phyloP scores from a whole-genome alignment of 768 basidiomycete genomes.

The Botryobasidium botryosum region DNA sequence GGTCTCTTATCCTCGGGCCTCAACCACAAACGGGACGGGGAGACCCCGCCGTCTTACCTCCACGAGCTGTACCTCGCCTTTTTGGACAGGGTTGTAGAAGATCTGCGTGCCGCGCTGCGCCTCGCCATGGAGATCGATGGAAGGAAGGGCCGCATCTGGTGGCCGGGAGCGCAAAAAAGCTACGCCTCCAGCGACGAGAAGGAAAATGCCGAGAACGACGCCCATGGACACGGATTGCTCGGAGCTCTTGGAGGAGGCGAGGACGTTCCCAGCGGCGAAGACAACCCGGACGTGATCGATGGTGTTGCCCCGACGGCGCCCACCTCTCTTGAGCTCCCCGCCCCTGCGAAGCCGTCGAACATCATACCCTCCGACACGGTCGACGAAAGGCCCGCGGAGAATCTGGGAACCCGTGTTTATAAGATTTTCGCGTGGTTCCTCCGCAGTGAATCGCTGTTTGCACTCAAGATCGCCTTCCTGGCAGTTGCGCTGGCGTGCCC shows the following conservation, averaged over 20 bases:
- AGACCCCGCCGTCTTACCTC: constrained; percentile 1
- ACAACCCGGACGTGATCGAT: constrained; percentile 4
- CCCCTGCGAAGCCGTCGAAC: too few species aligned
- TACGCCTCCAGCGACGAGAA: neutral
- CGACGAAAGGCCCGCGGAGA: too few species aligned
- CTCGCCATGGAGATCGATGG: neutral
- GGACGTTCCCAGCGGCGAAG: constrained; percentile 2
- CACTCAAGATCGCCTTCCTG: constrained; percentile 4
- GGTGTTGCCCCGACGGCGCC: neutral
- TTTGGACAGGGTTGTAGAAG: neutral
- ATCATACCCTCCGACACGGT: too few species aligned
- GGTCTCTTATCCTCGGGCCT: neutral
- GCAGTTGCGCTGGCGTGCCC: constrained; percentile 6
- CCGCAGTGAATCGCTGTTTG: constrained; percentile 4
- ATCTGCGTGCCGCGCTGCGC: neutral
- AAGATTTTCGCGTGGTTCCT: neutral
- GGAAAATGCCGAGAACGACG: neutral
- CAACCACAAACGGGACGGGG: neutral
- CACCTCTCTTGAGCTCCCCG: too few species aligned
- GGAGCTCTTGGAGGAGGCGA: constrained; percentile 2
- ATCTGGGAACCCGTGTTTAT: neutral
- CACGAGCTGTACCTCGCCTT: neutral
- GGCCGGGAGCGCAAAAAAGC: constrained; percentile 2
- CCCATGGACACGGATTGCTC: too few species aligned
- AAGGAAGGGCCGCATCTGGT: neutral